Conservation (phyloP, 495 filamentous ascomycete species). For the Penicillium atrosanguineum region DNA sequence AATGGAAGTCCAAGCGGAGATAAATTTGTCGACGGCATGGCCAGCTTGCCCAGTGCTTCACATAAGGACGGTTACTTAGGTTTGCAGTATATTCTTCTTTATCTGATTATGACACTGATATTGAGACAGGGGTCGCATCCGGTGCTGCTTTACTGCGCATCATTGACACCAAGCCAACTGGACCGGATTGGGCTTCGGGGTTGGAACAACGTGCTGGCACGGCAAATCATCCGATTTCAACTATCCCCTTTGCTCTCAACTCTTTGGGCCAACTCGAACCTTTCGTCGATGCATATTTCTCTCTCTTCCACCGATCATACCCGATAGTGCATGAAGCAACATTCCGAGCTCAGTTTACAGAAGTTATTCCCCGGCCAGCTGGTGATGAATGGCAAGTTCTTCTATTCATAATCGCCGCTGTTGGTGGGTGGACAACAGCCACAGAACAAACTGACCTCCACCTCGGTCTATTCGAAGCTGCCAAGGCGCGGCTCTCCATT, state of each 20-base stretch:
- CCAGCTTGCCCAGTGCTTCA: conserved; percentile 17
- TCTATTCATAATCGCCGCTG: conserved; percentile 13
- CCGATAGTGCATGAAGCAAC: conserved; percentile 23
- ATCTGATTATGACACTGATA: background rate
- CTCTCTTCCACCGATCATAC: conserved; percentile 18
- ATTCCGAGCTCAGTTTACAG: conserved; percentile 23
- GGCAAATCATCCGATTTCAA: background rate
- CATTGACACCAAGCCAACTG: conserved; percentile 7
- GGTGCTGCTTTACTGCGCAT: conserved; percentile 15
- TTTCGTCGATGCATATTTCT: conserved; percentile 20
- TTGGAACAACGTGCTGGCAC: background rate
- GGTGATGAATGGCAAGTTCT: conserved; percentile 18
- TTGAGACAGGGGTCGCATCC: conserved; percentile 13
- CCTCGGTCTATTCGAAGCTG: conserved; percentile 16
- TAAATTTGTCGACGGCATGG: conserved; percentile 20
- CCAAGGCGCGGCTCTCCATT: conserved; percentile 17
- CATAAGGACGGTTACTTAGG: conserved; percentile 17
- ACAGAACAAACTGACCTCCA: conserved; percentile 11
- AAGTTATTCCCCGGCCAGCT: conserved; percentile 16
- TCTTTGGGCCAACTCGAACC: conserved; percentile 17
- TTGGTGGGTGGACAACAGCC: conserved; percentile 13
- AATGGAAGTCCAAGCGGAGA: conserved; percentile 1
- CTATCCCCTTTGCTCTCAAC: conserved; percentile 4
- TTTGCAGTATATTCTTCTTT: background rate
- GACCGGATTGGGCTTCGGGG: background rate